A percentile compares a stretch with the other conserved stretches of the same genome.
Evolutionary conservation across 129 eudicot species (phyloP).

Genomic region (Arctium lappa): DNA sequence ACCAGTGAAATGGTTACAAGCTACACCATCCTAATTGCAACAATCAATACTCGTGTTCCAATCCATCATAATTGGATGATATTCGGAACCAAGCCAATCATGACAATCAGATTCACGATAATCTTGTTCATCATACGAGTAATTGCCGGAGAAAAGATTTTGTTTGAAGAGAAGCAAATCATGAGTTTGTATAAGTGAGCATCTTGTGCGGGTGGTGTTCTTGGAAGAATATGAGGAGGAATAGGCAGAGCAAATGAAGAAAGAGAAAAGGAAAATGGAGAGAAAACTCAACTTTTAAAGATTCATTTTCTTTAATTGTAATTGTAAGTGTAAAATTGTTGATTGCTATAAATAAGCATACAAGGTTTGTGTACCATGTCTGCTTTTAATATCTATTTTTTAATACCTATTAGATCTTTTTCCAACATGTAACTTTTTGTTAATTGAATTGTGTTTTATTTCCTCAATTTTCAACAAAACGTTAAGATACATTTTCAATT

Average conservation of each 20-base stretch:
- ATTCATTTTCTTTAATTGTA: no score
- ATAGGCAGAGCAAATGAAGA: not conserved
- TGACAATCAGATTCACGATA: not conserved
- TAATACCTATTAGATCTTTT: no score
- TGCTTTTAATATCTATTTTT: no score
- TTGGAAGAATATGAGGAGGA: not conserved
- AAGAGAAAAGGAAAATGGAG: no score
- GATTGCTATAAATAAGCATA: no score
- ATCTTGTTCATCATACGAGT: no score
- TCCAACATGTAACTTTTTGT: no score
- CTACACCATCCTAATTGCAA: conserved; percentile 34
- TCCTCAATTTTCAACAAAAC: no score
- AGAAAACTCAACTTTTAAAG: no score
- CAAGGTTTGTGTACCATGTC: no score
- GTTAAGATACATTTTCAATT: no score
- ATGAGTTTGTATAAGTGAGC: not conserved
- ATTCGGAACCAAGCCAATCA: not conserved
- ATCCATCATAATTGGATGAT: not conserved
- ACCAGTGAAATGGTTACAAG: conserved; percentile 24
- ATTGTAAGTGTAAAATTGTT: not conserved
- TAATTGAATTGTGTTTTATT: no score
- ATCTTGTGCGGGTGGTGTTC: not conserved
- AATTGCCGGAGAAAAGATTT: not conserved
- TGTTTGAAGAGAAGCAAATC: not conserved
- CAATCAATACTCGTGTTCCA: conserved; percentile 33